phyloP scores from a whole-genome alignment of 1,139 yeast species.

The Scheffersomyces cryptocercus region DNA sequence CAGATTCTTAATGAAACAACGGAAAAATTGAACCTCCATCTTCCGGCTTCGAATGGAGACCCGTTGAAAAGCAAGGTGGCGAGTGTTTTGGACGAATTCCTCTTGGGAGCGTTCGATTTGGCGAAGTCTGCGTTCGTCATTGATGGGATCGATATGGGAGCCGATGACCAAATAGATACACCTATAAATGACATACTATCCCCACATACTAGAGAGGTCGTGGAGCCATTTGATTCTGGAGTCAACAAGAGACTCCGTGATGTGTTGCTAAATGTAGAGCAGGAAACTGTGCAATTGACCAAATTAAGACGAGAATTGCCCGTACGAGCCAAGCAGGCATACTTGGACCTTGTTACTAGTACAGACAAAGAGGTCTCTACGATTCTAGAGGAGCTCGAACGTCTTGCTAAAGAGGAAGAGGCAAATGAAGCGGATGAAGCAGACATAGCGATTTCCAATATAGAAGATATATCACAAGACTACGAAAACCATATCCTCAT shows the following conservation, averaged over 20 bases:
- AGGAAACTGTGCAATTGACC: constrained; percentile 55
- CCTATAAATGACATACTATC: constrained; percentile 27
- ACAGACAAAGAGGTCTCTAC: constrained; percentile 37
- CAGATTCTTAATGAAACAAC: constrained; percentile 41
- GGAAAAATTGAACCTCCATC: constrained; percentile 45
- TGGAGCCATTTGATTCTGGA: constrained; percentile 65
- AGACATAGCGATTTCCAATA: constrained; percentile 10
- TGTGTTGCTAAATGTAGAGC: constrained; percentile 56
- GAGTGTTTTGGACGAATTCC: constrained; percentile 41
- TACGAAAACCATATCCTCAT: constrained; percentile 27
- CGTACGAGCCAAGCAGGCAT: constrained; percentile 25
- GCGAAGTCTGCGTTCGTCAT: constrained; percentile 52
- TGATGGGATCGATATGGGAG: constrained; percentile 41
- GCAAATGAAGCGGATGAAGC: constrained; percentile 10
- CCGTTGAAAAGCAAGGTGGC: constrained; percentile 48
- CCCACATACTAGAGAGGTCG: constrained; percentile 33
- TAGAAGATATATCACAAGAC: constrained; percentile 23
- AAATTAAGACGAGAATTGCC: constrained; percentile 58
- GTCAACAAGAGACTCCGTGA: constrained; percentile 55
- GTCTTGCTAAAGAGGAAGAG: constrained; percentile 5
- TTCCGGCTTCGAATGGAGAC: constrained; percentile 48
- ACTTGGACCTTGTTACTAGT: constrained; percentile 26
- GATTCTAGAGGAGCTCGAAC: constrained; percentile 22
- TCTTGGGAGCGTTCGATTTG: constrained; percentile 52
- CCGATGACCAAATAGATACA: constrained; percentile 8